Conservation (phyloP, 345 rosid genomes). For the Xanthoceras sorbifolium region DNA sequence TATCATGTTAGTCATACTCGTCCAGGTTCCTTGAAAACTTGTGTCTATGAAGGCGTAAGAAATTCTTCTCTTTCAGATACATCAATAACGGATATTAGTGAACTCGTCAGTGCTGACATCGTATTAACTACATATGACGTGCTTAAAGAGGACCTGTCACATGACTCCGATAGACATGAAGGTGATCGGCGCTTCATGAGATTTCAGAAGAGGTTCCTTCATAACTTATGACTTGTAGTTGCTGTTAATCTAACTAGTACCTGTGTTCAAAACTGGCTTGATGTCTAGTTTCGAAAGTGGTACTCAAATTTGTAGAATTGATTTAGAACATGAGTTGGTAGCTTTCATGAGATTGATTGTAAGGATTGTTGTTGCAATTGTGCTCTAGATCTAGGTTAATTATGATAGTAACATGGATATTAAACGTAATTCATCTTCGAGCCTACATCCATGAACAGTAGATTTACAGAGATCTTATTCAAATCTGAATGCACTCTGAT, state of each 20-base stretch:
- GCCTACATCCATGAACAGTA: neutral
- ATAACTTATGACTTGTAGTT: slow-evolving; percentile 25
- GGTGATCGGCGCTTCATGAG: slow-evolving; percentile 90
- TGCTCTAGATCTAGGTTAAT: neutral
- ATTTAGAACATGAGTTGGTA: neutral
- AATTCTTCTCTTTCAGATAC: slow-evolving; percentile 58
- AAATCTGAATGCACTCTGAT: neutral
- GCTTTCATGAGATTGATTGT: neutral
- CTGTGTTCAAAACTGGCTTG: neutral
- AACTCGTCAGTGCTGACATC: slow-evolving; percentile 74
- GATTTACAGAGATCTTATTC: neutral
- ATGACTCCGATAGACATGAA: slow-evolving; percentile 89
- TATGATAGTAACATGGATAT: neutral
- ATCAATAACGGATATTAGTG: slow-evolving; percentile 52
- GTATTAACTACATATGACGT: slow-evolving; percentile 94
- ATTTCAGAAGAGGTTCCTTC: slow-evolving; percentile 81
- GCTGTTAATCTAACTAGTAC: neutral
- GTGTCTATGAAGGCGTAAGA: slow-evolving; percentile 85
- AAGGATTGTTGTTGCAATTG: neutral
- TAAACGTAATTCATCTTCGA: neutral
- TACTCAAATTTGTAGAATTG: neutral
- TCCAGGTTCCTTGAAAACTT: slow-evolving; percentile 70
- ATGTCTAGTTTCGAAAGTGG: neutral
- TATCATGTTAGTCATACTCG: slow-evolving; percentile 73
- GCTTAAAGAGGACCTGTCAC: slow-evolving; percentile 93